Evolutionary conservation across 768 basidiomycete species (phyloP).

Genomic region (Auricularia sp.): DNA sequence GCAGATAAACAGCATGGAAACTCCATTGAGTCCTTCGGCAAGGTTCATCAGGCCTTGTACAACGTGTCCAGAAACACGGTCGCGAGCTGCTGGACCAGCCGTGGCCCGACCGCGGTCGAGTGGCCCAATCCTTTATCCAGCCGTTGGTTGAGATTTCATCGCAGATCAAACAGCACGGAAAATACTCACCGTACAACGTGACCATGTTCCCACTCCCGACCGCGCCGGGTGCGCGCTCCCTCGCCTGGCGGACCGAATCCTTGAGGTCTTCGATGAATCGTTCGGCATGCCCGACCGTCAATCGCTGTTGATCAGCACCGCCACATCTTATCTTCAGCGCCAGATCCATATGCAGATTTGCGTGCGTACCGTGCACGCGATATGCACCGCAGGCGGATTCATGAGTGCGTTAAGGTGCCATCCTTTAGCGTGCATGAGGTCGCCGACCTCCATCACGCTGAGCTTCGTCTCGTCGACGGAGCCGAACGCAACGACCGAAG

Average conservation of each 20-base stretch:
- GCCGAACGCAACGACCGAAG: constrained; percentile 85
- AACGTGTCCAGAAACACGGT: constrained; percentile 73
- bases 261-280: constrained; percentile 78
- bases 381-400: constrained; percentile 76
- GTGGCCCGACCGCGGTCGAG: constrained; percentile 72
- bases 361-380: constrained; percentile 76
- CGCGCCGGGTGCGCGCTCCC: constrained; percentile 17
- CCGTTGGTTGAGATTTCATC: constrained; percentile 1
- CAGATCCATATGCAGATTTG: background rate
- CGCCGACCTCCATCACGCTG: constrained; percentile 83
- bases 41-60: constrained; percentile 51
- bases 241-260: constrained; percentile 63
- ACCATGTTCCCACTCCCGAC: constrained; percentile 82
- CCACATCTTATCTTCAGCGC: background rate
- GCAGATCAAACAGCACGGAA: constrained; percentile 15
- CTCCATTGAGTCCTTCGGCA: background rate
- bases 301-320: constrained; percentile 35
- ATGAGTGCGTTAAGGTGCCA: constrained; percentile 88
- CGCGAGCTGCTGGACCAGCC: constrained; percentile 67
- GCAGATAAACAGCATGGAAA: background rate
- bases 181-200: constrained; percentile 63
- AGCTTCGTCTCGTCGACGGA: constrained; percentile 42
- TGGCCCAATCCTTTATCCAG: constrained; percentile 55
- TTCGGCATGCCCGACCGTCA: constrained; percentile 70
- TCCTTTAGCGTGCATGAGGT: constrained; percentile 72